Percentiles rank a stretch among this genome's conserved stretches.
These are phyloP conservation scores for Globisporangium parvum DNA, from an alignment of 352 stramenopile species.

Conservation along the genomic window DNA sequence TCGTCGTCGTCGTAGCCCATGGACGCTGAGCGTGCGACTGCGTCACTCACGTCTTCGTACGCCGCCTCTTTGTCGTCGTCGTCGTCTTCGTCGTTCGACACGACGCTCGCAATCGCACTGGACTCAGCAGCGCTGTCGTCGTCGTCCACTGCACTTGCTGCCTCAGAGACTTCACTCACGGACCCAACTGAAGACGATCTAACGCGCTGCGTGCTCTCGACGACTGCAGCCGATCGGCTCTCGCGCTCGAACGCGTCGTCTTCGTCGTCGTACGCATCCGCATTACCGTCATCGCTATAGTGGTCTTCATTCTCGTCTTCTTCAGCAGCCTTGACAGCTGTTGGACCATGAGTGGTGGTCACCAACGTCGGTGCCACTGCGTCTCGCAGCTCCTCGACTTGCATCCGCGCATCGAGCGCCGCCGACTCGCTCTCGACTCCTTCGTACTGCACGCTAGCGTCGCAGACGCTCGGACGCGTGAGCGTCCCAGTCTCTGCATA, in stretches of 20 bases:
- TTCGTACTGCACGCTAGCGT: constrained; percentile 30
- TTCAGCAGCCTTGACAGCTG: too few relatives aligned
- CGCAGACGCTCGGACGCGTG: constrained; percentile 16
- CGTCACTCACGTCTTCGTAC: constrained; percentile 1
- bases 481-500: constrained; percentile 26
- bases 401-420: neutral
- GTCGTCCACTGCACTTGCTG: neutral
- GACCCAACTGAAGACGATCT: neutral
- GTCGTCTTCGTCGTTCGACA: too few relatives aligned
- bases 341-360: too few relatives aligned
- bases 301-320: neutral
- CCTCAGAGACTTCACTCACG: constrained; percentile 4
- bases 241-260: constrained; percentile 49
- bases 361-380: neutral
- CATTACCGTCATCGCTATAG: constrained; percentile 1
- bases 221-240: constrained; percentile 13
- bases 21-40: constrained; percentile 7
- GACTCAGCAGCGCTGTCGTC: constrained; percentile 5
- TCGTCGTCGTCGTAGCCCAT: constrained; percentile 15
- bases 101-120: neutral
- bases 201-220: neutral
- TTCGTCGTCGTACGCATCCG: constrained; percentile 21
- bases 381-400: neutral
- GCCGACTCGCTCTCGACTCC: neutral
- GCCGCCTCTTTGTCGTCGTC: too few relatives aligned